A percentile compares a stretch with the other conserved stretches of the same genome.
These are phyloP conservation scores for Aspergillus indologenus DNA, from an alignment of 495 filamentous ascomycete species.

Conservation along the genomic window DNA sequence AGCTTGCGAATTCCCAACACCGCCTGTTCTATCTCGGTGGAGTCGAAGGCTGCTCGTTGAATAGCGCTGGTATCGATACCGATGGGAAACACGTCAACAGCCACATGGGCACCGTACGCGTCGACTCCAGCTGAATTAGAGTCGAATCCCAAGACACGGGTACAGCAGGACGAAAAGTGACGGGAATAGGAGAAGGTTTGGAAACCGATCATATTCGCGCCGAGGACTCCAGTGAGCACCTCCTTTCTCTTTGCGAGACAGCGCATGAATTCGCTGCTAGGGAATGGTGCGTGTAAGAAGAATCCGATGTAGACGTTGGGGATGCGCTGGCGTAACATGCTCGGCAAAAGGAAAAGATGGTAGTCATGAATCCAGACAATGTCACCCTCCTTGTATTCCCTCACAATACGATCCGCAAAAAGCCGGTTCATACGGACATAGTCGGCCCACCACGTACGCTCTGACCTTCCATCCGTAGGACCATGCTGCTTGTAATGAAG, in stretches of 20 bases:
- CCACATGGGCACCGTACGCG: conserved; percentile 81
- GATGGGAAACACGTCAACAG: conserved; percentile 87
- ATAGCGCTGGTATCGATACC: conserved; percentile 78
- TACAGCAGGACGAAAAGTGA: conserved; percentile 90
- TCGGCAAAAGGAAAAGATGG: conserved; percentile 81
- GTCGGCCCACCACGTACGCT: conserved; percentile 81
- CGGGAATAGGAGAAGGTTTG: conserved; percentile 90
- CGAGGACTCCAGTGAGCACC: conserved; percentile 79
- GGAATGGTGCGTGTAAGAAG: conserved; percentile 89
- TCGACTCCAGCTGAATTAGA: conserved; percentile 78
- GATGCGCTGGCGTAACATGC: conserved; percentile 74
- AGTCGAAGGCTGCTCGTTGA: conserved; percentile 65
- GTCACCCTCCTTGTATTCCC: conserved; percentile 84
- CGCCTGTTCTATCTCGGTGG: conserved; percentile 63
- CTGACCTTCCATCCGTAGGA: conserved; percentile 75
- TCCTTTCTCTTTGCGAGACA: conserved; percentile 84
- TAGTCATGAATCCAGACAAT: conserved; percentile 91
- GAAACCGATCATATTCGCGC: conserved; percentile 87
- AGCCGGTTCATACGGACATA: conserved; percentile 83
- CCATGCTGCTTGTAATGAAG: conserved; percentile 93
- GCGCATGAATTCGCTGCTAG: conserved; percentile 87
- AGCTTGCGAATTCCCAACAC: conserved; percentile 62
- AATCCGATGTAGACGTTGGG: conserved; percentile 87
- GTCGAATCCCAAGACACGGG: conserved; percentile 78
- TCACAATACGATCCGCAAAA: conserved; percentile 81